Evolutionary conservation across 257 asterid species (phyloP).

Genomic region (Marsdenia floribunda): DNA sequence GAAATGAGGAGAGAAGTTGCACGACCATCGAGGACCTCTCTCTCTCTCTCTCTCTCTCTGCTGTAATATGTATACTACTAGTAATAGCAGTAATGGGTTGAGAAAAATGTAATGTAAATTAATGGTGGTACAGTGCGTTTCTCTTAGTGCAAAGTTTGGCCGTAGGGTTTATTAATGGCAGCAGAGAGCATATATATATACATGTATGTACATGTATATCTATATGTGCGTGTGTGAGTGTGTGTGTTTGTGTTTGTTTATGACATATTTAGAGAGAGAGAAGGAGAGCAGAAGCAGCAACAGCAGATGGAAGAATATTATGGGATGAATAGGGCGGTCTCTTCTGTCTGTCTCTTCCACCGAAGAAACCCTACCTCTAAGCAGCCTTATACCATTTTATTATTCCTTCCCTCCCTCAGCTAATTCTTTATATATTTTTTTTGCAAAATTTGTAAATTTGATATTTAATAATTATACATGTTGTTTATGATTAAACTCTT

Average conservation of each 20-base stretch:
- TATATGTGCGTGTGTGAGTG: no score
- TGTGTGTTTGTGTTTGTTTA: no score
- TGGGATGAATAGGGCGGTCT: constrained; percentile 58
- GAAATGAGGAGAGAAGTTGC: constrained; percentile 2
- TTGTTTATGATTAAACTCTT: no score
- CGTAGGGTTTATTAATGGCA: no score
- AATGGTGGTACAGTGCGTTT: neutral
- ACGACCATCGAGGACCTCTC: constrained; percentile 17
- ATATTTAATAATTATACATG: no score
- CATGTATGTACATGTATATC: no score
- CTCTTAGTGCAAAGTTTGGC: no score
- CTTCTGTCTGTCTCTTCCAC: constrained; percentile 24
- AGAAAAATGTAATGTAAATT: no score
- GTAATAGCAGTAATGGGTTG: neutral
- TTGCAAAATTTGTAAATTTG: no score
- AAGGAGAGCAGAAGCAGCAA: neutral
- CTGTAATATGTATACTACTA: neutral
- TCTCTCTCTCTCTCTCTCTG: neutral
- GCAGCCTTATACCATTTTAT: neutral
- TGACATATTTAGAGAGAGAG: neutral
- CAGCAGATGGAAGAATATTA: constrained; percentile 37
- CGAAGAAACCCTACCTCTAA: neutral
- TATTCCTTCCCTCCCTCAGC: neutral
- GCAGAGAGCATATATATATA: no score
- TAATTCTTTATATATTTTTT: no score